Conservation (phyloP, 176 grass and related monocot genomes). For the Melocanna baccifera region DNA sequence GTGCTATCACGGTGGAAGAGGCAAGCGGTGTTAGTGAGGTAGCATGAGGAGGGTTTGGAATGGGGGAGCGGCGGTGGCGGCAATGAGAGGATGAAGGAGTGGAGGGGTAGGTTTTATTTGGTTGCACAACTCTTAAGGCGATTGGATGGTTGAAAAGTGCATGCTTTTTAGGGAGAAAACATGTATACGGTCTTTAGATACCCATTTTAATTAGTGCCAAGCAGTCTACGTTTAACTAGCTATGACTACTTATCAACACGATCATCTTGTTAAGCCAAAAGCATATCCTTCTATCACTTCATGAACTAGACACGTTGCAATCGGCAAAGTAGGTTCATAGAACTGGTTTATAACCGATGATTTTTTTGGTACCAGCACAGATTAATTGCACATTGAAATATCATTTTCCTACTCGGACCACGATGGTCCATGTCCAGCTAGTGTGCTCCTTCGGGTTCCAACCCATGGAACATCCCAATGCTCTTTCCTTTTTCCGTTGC, state of each 20-base stretch:
- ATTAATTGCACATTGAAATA: background rate
- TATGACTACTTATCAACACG: background rate
- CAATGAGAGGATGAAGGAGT: no score
- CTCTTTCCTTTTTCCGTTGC: background rate
- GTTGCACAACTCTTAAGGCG: no score
- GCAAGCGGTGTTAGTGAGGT: no score
- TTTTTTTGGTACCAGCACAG: background rate
- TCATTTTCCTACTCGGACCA: constrained; percentile 28
- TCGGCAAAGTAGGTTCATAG: background rate
- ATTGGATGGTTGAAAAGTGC: no score
- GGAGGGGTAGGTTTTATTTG: no score
- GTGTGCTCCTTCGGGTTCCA: background rate
- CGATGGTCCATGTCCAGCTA: constrained; percentile 4
- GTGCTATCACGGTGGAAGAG: no score
- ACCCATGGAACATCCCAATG: background rate
- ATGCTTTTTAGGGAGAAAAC: no score
- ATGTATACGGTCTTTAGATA: no score
- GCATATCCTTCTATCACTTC: background rate
- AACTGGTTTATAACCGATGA: background rate
- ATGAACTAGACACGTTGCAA: background rate
- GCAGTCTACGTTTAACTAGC: background rate
- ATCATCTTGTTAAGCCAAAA: background rate
- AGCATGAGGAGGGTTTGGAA: no score
- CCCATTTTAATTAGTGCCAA: background rate
- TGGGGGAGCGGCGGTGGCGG: no score